Percentiles rank a stretch among this genome's conserved stretches.
Evolutionary conservation across 345 rosid genomes (phyloP).

Genomic region (Psidium guajava): DNA sequence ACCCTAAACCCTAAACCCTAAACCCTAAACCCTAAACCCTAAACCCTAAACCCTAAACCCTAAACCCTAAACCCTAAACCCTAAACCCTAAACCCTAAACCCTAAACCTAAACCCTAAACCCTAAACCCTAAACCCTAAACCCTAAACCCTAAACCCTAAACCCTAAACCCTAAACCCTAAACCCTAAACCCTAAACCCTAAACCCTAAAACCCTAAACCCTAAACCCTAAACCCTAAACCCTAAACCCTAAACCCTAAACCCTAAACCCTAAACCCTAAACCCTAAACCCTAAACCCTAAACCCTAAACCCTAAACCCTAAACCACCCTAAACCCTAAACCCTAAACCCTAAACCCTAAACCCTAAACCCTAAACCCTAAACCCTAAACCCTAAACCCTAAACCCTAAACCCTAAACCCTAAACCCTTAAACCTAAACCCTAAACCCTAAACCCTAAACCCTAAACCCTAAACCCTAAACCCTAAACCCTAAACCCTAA

Average conservation of each 20-base stretch:
- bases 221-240: constrained; percentile 12
- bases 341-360: constrained; percentile 3
- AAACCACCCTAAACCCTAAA: too few species aligned
- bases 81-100: constrained; percentile 1
- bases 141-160: neutral
- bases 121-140: neutral
- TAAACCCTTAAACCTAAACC: neutral
- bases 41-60: constrained; percentile 13
- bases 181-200: neutral
- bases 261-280: constrained; percentile 7
- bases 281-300: constrained; percentile 8
- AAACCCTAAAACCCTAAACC: constrained; percentile 6
- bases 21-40: constrained; percentile 11
- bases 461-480: constrained; percentile 6
- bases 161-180: neutral
- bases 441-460: constrained; percentile 5
- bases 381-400: constrained; percentile 5
- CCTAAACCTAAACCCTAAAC: neutral
- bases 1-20: constrained; percentile 6
- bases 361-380: constrained; percentile 7
- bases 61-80: neutral
- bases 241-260: constrained; percentile 13
- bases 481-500: constrained; percentile 4
- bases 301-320: constrained; percentile 10
- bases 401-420: constrained; percentile 1